These are phyloP conservation scores for Starmera caribaea DNA, from an alignment of 805 yeast genomes.

Conservation along the genomic window DNA sequence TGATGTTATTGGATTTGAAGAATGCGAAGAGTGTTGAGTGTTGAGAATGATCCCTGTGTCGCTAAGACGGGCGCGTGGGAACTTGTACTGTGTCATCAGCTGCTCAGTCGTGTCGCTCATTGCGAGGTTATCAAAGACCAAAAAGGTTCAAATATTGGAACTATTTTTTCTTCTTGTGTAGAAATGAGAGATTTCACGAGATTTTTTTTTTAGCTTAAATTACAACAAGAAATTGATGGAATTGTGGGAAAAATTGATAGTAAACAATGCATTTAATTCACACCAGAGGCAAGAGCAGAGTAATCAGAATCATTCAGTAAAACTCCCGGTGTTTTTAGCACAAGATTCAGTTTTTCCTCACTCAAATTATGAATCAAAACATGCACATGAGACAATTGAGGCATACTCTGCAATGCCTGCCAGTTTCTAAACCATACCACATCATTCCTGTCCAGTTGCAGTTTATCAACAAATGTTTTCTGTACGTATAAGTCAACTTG, in stretches of 20 bases:
- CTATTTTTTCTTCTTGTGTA: no score
- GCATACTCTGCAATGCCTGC: conserved; percentile 54
- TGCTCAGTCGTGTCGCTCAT: background rate
- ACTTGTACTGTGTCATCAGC: background rate
- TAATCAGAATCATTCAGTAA: conserved; percentile 7
- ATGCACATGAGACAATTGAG: conserved; percentile 57
- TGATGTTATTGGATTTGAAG: no score
- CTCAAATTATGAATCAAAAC: conserved; percentile 38
- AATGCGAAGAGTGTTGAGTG: conserved; percentile 12
- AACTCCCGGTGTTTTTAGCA: conserved; percentile 15
- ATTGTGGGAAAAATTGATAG: no score
- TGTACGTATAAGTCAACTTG: conserved; percentile 36
- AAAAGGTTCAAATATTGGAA: no score
- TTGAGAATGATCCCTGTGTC: conserved; percentile 26
- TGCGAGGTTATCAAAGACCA: no score
- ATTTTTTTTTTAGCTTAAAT: no score
- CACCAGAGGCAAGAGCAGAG: background rate
- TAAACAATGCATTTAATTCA: background rate
- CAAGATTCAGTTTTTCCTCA: conserved; percentile 13
- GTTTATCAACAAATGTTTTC: conserved; percentile 33
- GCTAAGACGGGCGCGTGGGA: conserved; percentile 19
- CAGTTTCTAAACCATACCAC: conserved; percentile 62
- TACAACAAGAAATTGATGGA: no score
- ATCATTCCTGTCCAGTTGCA: conserved; percentile 30
- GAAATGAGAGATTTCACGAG: no score